Base-by-base conservation (phyloP, 257 asterid genomes). In the Nicotiana undulata region DNA sequence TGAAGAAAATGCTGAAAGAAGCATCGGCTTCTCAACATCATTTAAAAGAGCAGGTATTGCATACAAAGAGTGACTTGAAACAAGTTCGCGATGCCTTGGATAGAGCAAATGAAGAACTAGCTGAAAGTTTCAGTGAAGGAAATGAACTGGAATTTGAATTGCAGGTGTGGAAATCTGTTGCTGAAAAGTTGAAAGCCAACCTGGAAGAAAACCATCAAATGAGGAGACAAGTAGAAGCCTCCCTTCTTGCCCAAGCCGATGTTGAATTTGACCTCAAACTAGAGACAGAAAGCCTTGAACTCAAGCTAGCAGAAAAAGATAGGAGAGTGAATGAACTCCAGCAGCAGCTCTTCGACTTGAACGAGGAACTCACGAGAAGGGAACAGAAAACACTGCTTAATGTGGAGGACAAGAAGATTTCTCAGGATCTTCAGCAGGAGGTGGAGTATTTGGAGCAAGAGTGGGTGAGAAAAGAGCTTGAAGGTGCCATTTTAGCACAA, bases 211-310 rank as follows among this genome's bases (percentile, higher is more conserved):
- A 87, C 85, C 88, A 85, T 59, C 87, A 85, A 72, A 80, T 91
- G 92, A 92, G 97, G 12, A 82, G 29, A 81, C 91, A 93, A 84
- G 86, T 95, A 24, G 99, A 95, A 90, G 92, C 96, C 84, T 95
- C 97, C 79, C 97, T 95, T 79, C 85, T 95, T 75, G 88, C 90
- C 58, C 92, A 95, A 74, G 85, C 85, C 51, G 96, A 89, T 37
- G 84, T 88, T 11, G 97, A 91, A 85, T 80, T 89, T 78, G 87
- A 75, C 83, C 95, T 95, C 46, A 91, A 89, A 82, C 92, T 81
- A 68, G 82, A 79, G 16, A 79, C n/a, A 79, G 76, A 79, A 11
- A 63, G 10, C 46, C 82, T 79, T 24, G 76, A 61, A 22, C 34
- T 63, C 20, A 16, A 63, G 58, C 76, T 72, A 32, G 90, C 87